Base-by-base conservation (phyloP, 306 rosid species). In the Alnus glutinosa region DNA sequence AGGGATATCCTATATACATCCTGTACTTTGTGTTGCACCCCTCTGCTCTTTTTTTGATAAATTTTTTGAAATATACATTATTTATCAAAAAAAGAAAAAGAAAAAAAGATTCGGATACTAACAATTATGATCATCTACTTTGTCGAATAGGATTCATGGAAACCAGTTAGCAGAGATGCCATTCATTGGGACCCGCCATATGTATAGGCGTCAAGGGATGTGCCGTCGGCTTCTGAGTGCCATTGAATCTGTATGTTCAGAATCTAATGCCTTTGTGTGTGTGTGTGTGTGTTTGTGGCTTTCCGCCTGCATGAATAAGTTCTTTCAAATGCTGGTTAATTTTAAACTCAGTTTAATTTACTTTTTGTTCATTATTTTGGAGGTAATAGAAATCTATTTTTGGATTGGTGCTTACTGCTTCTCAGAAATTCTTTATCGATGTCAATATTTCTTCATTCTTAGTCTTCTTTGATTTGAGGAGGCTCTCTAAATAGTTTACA, bases 161-260 rank as follows among this genome's bases (percentile, higher is more conserved):
- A 85, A 85, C 82, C 83, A 83, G 76, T 83, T 94, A 73, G 98
- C 97, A 58, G 98, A 94, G 93, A 94, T 94, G 97, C 98, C 98
- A 73, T 94, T 92, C 80, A 84, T 94, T 79, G 98, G 98, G 77
- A 94, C 98, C 81, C 97, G 98, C 77, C 78, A 87, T 78, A 83
- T 89, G 91, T 89, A 89, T 73, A 90, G 98, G 86, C 93, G 98
- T 46, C 97, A 92, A 81, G 98, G 98, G 78, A 92, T 94, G 98
- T 89, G 92, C 86, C 93, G 97, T 57, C 89, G 98, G 83, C 97
- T 94, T 84, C 90, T 94, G 18, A 61, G 75, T 79, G 97, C 81
- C 50, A 84, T 94, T 77, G 98, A 94, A 88, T 79, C 77, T 58
- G 99, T 93, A 87, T 81, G 90, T 83, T 74, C 77, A 67, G 54